Base-by-base conservation (phyloP, 768 basidiomycete genomes). In the Chalciporus pseudorubinellus region DNA sequence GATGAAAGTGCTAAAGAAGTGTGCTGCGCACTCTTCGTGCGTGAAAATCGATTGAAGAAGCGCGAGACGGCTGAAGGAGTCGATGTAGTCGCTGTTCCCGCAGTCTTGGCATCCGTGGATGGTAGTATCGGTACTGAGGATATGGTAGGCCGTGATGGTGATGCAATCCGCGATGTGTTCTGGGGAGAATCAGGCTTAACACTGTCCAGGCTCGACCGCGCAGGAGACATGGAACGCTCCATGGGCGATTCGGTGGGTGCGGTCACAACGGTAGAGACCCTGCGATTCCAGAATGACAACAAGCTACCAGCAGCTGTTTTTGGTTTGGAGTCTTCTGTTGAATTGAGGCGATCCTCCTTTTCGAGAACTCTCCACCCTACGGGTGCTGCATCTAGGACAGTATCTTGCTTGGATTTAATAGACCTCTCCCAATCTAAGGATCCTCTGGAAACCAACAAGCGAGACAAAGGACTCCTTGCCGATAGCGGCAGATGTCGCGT, bases 1-100 rank as follows among this genome's bases (percentile, higher is more conserved):
- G 80, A 74, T 14, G 89, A 89, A 16, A 95, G 75, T 12, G 89
- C 79, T 29, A 94, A 66, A 26, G 87, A 83, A 45, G 76, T 77
- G 42, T 74, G 74, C 28, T 71, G 69, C 43, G 72, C 51, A 22
- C 63, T 55, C 42, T 70, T 74, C 22, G 69, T 68, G 19, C 82
- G 79, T 8, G 83, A 84, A 66, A 95, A 89, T 43, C 89, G 81
- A 44, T 79, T 82, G 43, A 93, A 74, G 65, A 95, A 94, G 5
- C 92, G 82, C 11, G 91, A 90, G 28, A 94, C 88, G 8, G 82
- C 89, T 0, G 92, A 90, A 24, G 81, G 74, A 13, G 77, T 64
- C 5, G 74, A 61, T 39, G 45, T 12, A 7, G 54, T 38, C 39
- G 48, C 36, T 18, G 39, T 31, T 31, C 43, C 36, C 18, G 52